Evolutionary conservation across 495 filamentous ascomycete species (phyloP).

Genomic region (Tuber umbilicatum): DNA sequence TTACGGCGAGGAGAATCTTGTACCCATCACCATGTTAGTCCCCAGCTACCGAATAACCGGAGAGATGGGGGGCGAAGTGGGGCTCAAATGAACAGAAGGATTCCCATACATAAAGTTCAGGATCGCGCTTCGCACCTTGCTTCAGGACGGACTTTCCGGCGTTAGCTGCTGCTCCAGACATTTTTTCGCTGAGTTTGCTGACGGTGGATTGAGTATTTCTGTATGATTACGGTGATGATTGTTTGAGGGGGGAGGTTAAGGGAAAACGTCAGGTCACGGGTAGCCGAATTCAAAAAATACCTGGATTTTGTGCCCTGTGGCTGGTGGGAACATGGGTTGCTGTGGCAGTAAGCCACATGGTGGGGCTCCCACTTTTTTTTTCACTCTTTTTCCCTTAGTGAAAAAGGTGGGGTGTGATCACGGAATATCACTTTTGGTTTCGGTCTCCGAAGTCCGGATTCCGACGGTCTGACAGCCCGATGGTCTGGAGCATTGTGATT

Average conservation of each 20-base stretch:
- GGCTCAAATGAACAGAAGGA: background rate
- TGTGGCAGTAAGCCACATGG: background rate
- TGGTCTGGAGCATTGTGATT: background rate
- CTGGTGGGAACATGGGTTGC: background rate
- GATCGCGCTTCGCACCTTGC: constrained; percentile 65
- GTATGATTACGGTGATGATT: background rate
- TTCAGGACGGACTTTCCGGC: constrained; percentile 50
- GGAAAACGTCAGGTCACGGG: background rate
- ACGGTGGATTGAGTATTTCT: background rate
- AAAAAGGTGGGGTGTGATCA: background rate
- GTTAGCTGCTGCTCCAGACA: constrained; percentile 19
- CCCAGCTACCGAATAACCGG: constrained; percentile 4
- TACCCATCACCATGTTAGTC: constrained; percentile 10
- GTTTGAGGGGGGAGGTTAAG: background rate
- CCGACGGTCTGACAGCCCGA: background rate
- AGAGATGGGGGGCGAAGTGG: background rate
- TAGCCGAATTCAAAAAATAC: background rate
- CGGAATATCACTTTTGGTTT: background rate
- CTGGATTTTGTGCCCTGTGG: background rate
- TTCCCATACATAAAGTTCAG: constrained; percentile 68
- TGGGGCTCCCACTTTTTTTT: background rate
- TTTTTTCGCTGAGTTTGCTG: constrained; percentile 6
- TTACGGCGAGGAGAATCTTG: constrained; percentile 89
- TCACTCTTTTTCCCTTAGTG: no score
- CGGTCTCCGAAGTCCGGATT: background rate